Evolutionary conservation across 2,329 filamentous ascomycete species (phyloP).

Genomic region (Thelonectria rubi): DNA sequence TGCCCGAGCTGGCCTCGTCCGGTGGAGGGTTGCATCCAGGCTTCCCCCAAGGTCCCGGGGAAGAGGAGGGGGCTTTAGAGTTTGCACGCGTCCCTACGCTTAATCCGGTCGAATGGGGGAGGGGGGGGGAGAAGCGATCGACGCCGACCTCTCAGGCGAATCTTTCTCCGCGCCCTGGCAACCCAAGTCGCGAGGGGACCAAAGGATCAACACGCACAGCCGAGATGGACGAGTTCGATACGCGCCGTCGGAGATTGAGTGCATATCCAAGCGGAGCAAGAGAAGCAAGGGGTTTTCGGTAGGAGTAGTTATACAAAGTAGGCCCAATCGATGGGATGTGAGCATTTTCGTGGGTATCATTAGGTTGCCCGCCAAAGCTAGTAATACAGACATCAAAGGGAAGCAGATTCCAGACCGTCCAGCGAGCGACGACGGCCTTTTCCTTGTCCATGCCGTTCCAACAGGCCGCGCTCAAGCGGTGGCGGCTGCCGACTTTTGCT

Average conservation of each 20-base stretch:
- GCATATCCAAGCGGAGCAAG: neutral
- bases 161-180: neutral
- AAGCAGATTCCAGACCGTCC: neutral
- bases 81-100: conserved; percentile 12
- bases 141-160: neutral
- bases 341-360: conserved; percentile 40
- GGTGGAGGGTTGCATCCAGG: conserved; percentile 2
- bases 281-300: neutral
- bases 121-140: neutral
- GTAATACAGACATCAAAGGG: conserved; percentile 30
- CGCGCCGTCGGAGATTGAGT: neutral
- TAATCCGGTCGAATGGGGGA: conserved; percentile 1
- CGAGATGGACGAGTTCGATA: neutral
- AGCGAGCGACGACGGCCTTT: neutral
- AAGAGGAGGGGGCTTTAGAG: neutral
- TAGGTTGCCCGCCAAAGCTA: conserved; percentile 37
- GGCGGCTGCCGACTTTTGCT: conserved; percentile 55
- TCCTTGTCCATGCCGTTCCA: conserved; percentile 20
- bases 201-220: neutral
- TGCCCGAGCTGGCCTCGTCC: conserved; percentile 1
- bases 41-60: neutral
- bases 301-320: conserved; percentile 1
- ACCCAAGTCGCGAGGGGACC: neutral
- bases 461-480: conserved; percentile 5
- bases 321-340: conserved; percentile 18